A percentile compares a stretch with the other conserved stretches of the same genome.
Conservation (phyloP, 2,329 filamentous ascomycete species). For the Akanthomyces muscarius region DNA sequence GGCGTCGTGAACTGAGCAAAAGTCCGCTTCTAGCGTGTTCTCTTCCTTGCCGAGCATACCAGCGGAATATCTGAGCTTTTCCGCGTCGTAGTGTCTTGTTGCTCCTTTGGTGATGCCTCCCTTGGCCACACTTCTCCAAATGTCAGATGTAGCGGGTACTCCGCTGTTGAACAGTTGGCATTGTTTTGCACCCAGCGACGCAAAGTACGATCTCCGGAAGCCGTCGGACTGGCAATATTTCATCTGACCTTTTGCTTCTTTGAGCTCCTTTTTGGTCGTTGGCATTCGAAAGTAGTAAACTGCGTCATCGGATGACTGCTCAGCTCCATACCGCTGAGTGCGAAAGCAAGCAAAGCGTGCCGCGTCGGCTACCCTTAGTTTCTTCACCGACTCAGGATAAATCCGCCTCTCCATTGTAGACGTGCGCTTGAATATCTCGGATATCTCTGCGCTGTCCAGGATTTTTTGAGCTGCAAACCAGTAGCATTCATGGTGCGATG, state of each 20-base stretch:
- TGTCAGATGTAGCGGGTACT: not conserved
- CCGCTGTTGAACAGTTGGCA: not conserved
- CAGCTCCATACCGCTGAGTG: not conserved
- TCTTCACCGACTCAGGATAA: not conserved
- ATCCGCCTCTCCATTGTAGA: rapidly evolving
- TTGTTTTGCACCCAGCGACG: not conserved
- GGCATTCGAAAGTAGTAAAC: not conserved
- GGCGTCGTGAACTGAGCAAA: not conserved
- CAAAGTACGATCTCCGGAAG: not conserved
- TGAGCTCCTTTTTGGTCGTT: not conserved
- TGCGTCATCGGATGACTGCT: not conserved
- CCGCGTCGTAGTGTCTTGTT: not conserved
- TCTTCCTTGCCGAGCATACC: not conserved
- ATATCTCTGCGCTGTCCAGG: not conserved
- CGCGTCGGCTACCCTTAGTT: not conserved
- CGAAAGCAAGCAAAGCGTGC: not conserved
- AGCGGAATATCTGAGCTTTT: not conserved
- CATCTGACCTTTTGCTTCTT: not conserved
- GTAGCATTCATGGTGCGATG: not conserved
- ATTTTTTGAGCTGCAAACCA: not conserved
- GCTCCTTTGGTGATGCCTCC: not conserved
- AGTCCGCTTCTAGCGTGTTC: not conserved
- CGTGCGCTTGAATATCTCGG: rapidly evolving
- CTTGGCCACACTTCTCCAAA: not conserved
- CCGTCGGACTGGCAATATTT: not conserved